Evolutionary conservation across 495 filamentous ascomycete genomes (phyloP).

Genomic region (Aspergillus steynii): DNA sequence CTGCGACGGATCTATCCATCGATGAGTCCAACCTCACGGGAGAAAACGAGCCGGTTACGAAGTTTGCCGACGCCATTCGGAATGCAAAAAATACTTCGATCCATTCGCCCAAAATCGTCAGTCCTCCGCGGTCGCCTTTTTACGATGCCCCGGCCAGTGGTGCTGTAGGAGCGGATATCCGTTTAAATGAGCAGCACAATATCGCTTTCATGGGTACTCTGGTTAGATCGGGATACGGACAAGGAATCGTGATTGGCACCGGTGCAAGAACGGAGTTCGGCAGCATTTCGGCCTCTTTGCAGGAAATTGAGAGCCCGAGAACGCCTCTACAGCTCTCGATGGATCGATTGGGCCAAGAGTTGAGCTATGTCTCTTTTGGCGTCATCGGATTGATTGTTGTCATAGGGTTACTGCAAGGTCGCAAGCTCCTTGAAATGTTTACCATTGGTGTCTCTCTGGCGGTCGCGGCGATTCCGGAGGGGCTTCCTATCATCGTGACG

Average conservation of each 20-base stretch:
- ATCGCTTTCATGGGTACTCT: conserved; percentile 99
- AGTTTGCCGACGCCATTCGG: conserved; percentile 64
- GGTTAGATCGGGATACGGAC: conserved; percentile 93
- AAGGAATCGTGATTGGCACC: conserved; percentile 93
- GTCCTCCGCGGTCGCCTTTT: conserved; percentile 55
- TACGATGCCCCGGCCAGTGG: conserved; percentile 63
- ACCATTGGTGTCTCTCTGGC: conserved; percentile 96
- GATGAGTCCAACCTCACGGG: conserved; percentile 98
- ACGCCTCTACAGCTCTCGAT: conserved; percentile 95
- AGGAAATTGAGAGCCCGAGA: conserved; percentile 90
- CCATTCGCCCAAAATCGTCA: conserved; percentile 28
- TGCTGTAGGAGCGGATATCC: conserved; percentile 63
- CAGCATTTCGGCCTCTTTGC: conserved; percentile 88
- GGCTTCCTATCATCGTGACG: conserved; percentile 95
- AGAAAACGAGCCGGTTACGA: conserved; percentile 88
- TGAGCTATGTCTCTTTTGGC: conserved; percentile 93
- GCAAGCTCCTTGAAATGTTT: conserved; percentile 90
- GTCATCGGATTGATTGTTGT: conserved; percentile 92
- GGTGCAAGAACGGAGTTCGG: conserved; percentile 93
- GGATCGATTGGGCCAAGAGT: conserved; percentile 89
- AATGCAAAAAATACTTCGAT: conserved; percentile 20
- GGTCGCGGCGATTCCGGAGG: conserved; percentile 96
- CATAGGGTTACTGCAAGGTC: conserved; percentile 84
- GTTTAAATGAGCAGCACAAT: conserved; percentile 69
- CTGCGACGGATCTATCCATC: conserved; percentile 82